phyloP scores from a whole-genome alignment of 441 rosid genomes.

The Cnidoscolus chayamansa region DNA sequence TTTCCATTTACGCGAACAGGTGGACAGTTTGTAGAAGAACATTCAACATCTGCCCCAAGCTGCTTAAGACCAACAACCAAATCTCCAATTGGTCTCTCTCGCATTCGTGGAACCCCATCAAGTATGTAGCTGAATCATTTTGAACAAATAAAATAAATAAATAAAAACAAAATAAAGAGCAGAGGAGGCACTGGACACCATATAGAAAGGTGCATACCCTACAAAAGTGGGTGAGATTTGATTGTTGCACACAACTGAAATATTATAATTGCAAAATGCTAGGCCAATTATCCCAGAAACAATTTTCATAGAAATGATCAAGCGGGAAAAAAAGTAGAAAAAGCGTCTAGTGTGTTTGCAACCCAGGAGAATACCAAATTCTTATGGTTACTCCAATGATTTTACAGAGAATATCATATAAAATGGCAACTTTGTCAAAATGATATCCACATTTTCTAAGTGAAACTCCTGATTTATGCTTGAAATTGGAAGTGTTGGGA shows the following conservation, averaged over 20 bases:
- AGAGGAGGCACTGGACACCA: background rate
- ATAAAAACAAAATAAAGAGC: background rate
- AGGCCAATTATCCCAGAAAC: background rate
- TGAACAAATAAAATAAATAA: background rate
- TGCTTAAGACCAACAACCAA: slow-evolving; percentile 86
- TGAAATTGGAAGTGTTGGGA: background rate
- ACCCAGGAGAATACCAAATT: background rate
- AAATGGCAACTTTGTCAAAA: background rate
- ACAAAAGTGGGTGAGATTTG: background rate
- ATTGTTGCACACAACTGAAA: background rate
- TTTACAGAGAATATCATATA: background rate
- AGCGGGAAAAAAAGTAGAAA: background rate
- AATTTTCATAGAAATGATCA: background rate
- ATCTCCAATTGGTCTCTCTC: slow-evolving; percentile 97
- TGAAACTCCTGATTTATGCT: background rate
- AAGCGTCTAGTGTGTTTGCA: background rate
- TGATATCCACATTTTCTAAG: background rate
- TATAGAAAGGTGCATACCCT: background rate
- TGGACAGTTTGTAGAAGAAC: slow-evolving; percentile 75
- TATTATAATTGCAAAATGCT: background rate
- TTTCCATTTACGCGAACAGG: slow-evolving; percentile 76
- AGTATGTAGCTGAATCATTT: slow-evolving; percentile 62
- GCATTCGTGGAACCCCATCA: slow-evolving; percentile 96
- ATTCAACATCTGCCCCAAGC: slow-evolving; percentile 86
- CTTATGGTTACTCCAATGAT: background rate